These are phyloP conservation scores for Fusarium praegraminearum DNA, from an alignment of 2,329 filamentous ascomycete genomes.

Conservation along the genomic window DNA sequence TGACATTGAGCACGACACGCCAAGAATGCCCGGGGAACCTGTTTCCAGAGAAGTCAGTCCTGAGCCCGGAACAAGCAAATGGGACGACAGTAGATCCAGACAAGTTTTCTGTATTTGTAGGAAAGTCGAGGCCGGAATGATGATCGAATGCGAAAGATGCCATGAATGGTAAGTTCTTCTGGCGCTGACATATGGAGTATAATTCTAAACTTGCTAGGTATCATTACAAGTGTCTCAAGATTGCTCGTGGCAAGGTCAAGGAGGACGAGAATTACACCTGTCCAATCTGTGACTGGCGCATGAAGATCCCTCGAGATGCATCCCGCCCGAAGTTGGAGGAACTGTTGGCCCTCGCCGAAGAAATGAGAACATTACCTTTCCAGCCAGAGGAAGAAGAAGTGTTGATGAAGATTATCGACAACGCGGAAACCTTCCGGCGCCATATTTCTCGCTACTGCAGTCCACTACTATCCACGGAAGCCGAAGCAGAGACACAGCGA, in stretches of 20 bases:
- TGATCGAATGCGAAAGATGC: slow-evolving; percentile 99
- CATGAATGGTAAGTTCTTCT: slow-evolving; percentile 84
- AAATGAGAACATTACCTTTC: slow-evolving; percentile 85
- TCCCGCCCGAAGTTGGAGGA: slow-evolving; percentile 96
- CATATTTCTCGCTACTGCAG: slow-evolving; percentile 86
- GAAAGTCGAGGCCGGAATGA: slow-evolving; percentile 93
- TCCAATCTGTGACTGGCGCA: slow-evolving; percentile 96
- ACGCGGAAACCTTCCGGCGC: slow-evolving; percentile 84
- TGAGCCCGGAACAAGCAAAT: slow-evolving; percentile 64
- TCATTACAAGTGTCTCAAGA: slow-evolving; percentile 97
- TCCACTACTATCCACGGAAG: slow-evolving; percentile 81
- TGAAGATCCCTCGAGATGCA: slow-evolving; percentile 96
- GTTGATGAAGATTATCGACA: slow-evolving; percentile 85
- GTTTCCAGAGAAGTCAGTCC: slow-evolving; percentile 83
- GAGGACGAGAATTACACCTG: slow-evolving; percentile 99
- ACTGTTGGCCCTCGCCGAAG: slow-evolving; percentile 83
- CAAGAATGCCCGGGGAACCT: slow-evolving; percentile 89
- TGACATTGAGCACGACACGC: slow-evolving; percentile 85
- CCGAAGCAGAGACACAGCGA: slow-evolving; percentile 88
- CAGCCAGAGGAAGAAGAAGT: slow-evolving; percentile 95
- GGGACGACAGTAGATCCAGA: slow-evolving; percentile 71
- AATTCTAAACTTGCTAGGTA: slow-evolving; percentile 70
- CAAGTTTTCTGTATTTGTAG: slow-evolving; percentile 99
- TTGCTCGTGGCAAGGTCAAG: slow-evolving; percentile 96
- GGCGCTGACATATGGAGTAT: not conserved